Percentiles rank a stretch among this genome's conserved stretches.
Conservation (phyloP, 768 basidiomycete genomes). For the Lepiota subincarnata region DNA sequence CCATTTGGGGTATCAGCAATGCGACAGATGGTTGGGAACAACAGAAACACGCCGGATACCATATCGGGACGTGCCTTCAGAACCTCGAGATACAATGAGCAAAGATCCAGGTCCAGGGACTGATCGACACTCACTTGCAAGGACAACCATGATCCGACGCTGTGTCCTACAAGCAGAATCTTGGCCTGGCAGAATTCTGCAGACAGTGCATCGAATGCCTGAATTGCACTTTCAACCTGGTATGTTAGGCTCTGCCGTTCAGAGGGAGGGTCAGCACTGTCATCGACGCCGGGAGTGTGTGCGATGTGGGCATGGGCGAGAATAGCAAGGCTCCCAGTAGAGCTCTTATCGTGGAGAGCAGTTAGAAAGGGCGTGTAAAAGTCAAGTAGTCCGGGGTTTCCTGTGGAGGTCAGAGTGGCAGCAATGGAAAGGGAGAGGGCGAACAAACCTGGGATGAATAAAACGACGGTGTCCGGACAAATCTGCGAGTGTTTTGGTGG, state of each 20-base stretch:
- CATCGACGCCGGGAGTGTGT: conserved; percentile 45
- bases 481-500: conserved; percentile 21
- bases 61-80: conserved; percentile 40
- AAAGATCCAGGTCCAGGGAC: background rate
- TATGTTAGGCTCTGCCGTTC: conserved; percentile 34
- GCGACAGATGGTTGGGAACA: conserved; percentile 68
- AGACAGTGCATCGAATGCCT: conserved; percentile 45
- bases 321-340: conserved; percentile 41
- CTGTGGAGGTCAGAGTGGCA: conserved; percentile 21
- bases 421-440: background rate
- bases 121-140: conserved; percentile 40
- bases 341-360: conserved; percentile 37
- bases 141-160: conserved; percentile 69
- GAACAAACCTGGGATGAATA: conserved; percentile 47
- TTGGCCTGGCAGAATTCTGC: conserved; percentile 28
- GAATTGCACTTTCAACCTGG: conserved; percentile 53
- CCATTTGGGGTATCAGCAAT: conserved; percentile 68
- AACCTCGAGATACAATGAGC: conserved; percentile 30
- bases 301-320: conserved; percentile 62
- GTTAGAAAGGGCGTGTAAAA: conserved; percentile 69
- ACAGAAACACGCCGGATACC: conserved; percentile 46
- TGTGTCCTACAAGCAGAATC: conserved; percentile 58
- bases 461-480: conserved; percentile 30
- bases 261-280: conserved; percentile 16
- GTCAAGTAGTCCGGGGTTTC: conserved; percentile 55